Evolutionary conservation across 2,329 filamentous ascomycete species (phyloP).

Genomic region (Scytalidium lignicola): DNA sequence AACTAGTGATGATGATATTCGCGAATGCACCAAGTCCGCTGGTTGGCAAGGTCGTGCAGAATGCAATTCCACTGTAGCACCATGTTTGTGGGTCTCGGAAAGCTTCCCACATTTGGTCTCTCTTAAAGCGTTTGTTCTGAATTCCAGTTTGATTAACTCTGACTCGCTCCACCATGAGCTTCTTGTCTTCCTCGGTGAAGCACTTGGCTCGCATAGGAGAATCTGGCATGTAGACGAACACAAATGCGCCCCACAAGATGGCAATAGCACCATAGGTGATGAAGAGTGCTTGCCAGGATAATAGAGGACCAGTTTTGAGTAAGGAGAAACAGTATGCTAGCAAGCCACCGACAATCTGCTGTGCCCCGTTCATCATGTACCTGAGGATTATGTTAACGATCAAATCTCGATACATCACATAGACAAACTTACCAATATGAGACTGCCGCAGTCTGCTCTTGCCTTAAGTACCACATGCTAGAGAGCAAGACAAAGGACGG

Average conservation of each 20-base stretch:
- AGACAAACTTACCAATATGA: constrained; percentile 48
- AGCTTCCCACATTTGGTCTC: constrained; percentile 45
- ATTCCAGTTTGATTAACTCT: constrained; percentile 54
- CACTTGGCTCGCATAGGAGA: constrained; percentile 42
- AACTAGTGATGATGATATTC: constrained; percentile 67
- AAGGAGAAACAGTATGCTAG: constrained; percentile 55
- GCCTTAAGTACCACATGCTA: constrained; percentile 67
- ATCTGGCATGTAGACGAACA: constrained; percentile 43
- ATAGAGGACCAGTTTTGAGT: constrained; percentile 42
- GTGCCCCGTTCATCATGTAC: constrained; percentile 71
- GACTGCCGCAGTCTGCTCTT: constrained; percentile 58
- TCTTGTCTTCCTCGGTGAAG: constrained; percentile 36
- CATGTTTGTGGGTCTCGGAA: constrained; percentile 60
- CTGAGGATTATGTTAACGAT: constrained; percentile 9
- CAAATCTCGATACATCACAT: too few species aligned
- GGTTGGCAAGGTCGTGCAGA: constrained; percentile 70
- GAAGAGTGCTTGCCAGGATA: constrained; percentile 57
- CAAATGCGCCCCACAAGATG: constrained; percentile 36
- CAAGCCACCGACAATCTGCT: constrained; percentile 57
- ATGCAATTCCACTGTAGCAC: constrained; percentile 58
- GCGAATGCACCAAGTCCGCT: constrained; percentile 69
- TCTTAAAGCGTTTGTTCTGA: constrained; percentile 44
- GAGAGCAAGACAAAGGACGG: constrained; percentile 64
- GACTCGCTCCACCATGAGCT: constrained; percentile 46
- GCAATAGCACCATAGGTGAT: constrained; percentile 41